A percentile compares a stretch with the other conserved stretches of the same genome.
These are phyloP conservation scores for Nymphaea colorata DNA, from an alignment of 164 flowering plant species.

Conservation along the genomic window DNA sequence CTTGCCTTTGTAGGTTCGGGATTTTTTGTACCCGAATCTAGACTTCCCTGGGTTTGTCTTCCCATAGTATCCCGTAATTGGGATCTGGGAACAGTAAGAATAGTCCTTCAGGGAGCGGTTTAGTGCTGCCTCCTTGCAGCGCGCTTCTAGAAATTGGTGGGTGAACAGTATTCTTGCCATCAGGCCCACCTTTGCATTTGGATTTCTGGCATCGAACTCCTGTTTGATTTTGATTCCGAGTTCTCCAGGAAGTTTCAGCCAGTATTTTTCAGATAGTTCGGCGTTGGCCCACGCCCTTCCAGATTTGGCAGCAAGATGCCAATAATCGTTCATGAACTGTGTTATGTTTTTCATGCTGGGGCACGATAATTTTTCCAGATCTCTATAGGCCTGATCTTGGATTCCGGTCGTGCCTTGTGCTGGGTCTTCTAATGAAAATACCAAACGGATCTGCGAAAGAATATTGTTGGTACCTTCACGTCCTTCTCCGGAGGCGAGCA, in stretches of 20 bases:
- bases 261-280: constrained; percentile 5
- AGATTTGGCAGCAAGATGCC: background rate
- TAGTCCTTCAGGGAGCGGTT: constrained; percentile 1
- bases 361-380: constrained; percentile 4
- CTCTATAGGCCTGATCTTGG: constrained; percentile 6
- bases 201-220: background rate
- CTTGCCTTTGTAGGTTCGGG: constrained; percentile 8
- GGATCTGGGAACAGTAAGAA: constrained; percentile 2
- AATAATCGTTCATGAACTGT: constrained; percentile 1
- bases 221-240: background rate
- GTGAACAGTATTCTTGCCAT: background rate
- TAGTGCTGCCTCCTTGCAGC: constrained; percentile 5
- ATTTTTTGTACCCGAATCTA: constrained; percentile 1
- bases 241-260: background rate
- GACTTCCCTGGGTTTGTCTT: too few species aligned
- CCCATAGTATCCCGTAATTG: constrained; percentile 3
- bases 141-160: background rate
- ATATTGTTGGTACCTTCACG: too few species aligned
- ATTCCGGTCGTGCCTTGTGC: background rate
- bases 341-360: background rate
- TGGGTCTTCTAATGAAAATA: constrained; percentile 1
- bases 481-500: too few species aligned
- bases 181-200: background rate
- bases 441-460: background rate
- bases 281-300: constrained; percentile 1